phyloP scores from a whole-genome alignment of 768 basidiomycete genomes.

The Suillus clintonianus region DNA sequence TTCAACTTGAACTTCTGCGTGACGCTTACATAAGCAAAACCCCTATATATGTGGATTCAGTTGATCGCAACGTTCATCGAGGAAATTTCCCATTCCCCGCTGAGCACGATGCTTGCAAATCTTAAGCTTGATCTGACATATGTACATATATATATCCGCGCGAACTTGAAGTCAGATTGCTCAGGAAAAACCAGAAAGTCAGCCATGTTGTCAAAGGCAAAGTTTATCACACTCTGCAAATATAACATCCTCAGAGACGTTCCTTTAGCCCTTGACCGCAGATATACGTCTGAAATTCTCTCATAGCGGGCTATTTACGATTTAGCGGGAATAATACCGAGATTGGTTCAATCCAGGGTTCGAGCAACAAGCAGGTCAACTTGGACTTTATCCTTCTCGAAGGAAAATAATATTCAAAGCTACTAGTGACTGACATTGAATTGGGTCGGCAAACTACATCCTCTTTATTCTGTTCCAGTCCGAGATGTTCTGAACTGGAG shows the following conservation, averaged over 20 bases:
- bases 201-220: background rate
- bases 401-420: background rate
- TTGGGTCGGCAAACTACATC: background rate
- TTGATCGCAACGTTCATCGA: too few species aligned
- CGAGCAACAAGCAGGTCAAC: background rate
- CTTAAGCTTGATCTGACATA: too few species aligned
- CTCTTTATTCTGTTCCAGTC: background rate
- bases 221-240: background rate
- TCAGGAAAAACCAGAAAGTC: background rate
- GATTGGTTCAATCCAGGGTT: too few species aligned
- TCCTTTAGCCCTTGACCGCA: background rate
- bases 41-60: too few species aligned
- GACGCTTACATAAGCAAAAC: background rate
- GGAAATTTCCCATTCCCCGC: too few species aligned
- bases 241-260: background rate
- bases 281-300: background rate
- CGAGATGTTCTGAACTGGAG: background rate
- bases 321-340: background rate
- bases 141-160: background rate
- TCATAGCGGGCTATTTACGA: background rate
- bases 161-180: background rate
- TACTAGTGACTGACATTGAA: background rate
- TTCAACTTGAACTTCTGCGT: background rate
- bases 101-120: too few species aligned
- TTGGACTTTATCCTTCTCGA: background rate